Base-by-base conservation (phyloP, 2,329 filamentous ascomycete species). In the Cyphellophora attinorum region DNA sequence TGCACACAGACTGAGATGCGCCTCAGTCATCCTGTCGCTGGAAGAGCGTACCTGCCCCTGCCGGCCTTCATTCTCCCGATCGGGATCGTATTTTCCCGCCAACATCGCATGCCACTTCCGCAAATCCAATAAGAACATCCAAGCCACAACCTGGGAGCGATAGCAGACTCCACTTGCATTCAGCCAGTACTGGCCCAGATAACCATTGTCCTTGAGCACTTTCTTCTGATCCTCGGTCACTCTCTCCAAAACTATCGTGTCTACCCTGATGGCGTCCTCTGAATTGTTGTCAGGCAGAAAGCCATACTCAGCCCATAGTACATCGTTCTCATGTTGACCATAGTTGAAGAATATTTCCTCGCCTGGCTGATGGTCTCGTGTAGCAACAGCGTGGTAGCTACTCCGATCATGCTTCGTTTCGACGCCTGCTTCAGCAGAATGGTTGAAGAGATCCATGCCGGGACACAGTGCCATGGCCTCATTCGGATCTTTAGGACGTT, bases 371-470 rank as follows among this genome's bases (percentile, higher is more conserved):
- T 31, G 17, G 6, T 27, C 29, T 12, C 27, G 31, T 11, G 21
- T 25, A 11, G 39, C 28, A 6, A 28, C 28, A 10, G 34, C 33
- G 11, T 35, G 19, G 19, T 32, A 41, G 11, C 39, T 33, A 11
- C 29, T 32, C 21, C 30, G 19, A 28, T 36, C 33, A 16, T 36
- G 39, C 6, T 21, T 35, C 5, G 36, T 35, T 5, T 27, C 13
- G 15, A 38, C 37, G 11, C 27, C 21, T 5, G 21, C n/a, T 4
- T 16, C 14, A 21, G 33, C 28, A n/a, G 31, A 23, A 28, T 47
- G 44, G 16, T 47, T 47, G 39, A 47, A 47, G 3, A 47, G 41
- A 27, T 47, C 44, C 34, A 47, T 47, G 6, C 35, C 40, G 6
- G 44, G 44, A 21, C 39, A 42, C 11, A 47, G 29, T 2, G 40